phyloP scores from a whole-genome alignment of 1,139 yeast genomes.

The Taiozyma onychis region DNA sequence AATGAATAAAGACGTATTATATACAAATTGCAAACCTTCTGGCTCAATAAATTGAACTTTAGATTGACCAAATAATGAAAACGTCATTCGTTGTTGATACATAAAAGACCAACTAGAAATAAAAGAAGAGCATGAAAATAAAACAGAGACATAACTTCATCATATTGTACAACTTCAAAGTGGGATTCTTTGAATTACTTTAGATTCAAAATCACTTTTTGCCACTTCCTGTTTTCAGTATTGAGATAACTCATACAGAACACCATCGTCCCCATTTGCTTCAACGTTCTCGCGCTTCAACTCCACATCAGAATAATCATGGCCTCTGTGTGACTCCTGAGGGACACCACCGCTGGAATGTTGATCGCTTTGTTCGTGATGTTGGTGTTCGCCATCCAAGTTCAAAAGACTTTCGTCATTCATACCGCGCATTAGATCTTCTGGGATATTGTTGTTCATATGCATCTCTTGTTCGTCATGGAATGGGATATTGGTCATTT shows the following conservation, averaged over 20 bases:
- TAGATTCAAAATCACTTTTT: background rate
- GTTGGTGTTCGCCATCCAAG: constrained; percentile 7
- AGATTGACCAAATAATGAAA: background rate
- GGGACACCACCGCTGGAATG: background rate
- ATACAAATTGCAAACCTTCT: background rate
- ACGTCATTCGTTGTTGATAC: background rate
- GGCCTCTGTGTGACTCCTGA: background rate
- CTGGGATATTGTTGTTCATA: constrained; percentile 7
- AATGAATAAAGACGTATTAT: background rate
- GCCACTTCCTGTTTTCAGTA: background rate
- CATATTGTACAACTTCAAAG: background rate
- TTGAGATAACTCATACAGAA: background rate
- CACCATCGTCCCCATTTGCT: background rate
- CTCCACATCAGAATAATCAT: background rate
- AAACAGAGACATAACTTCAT: background rate
- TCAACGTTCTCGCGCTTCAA: background rate
- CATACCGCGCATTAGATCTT: constrained; percentile 14
- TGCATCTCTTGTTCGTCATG: constrained; percentile 15
- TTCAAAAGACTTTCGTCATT: constrained; percentile 19
- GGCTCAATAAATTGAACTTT: too few relatives aligned
- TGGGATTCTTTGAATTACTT: background rate
- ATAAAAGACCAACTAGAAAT: background rate
- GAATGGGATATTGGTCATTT: constrained; percentile 22
- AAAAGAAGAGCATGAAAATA: background rate
- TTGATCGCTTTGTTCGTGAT: background rate